phyloP scores from a whole-genome alignment of 768 basidiomycete genomes.

The Russula foetens region DNA sequence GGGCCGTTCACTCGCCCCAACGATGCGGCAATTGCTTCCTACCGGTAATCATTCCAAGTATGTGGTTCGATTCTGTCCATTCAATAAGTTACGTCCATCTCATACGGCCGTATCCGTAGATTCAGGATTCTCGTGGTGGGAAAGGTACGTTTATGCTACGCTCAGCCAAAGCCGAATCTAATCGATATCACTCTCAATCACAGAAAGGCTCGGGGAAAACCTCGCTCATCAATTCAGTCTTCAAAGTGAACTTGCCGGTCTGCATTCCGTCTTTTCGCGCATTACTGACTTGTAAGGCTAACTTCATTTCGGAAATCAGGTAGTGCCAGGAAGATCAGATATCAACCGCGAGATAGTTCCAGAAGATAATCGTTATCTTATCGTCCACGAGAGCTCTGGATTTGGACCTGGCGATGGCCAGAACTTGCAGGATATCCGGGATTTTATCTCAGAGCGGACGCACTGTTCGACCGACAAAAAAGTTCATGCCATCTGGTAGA shows the following conservation, averaged over 20 bases:
- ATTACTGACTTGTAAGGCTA: background rate
- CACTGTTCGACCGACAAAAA: background rate
- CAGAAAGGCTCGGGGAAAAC: background rate
- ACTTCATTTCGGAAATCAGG: background rate
- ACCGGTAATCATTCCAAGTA: background rate
- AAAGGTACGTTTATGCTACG: background rate
- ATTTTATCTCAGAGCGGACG: background rate
- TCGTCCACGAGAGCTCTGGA: background rate
- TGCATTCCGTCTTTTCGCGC: background rate
- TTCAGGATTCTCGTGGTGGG: background rate
- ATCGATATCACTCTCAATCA: background rate
- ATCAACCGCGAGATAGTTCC: background rate
- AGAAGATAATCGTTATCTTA: background rate
- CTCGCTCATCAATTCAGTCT: background rate
- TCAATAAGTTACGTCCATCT: background rate
- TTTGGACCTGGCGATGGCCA: background rate
- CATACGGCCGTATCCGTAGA: background rate
- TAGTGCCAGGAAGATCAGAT: background rate
- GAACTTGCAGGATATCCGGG: background rate
- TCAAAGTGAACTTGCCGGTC: background rate
- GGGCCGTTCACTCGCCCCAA: background rate
- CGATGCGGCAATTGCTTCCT: background rate
- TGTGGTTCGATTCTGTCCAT: background rate
- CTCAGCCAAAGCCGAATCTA: background rate
- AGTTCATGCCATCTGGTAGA: constrained; percentile 1